phyloP scores from a whole-genome alignment of 306 rosid genomes.

The Castanea mollissima region DNA sequence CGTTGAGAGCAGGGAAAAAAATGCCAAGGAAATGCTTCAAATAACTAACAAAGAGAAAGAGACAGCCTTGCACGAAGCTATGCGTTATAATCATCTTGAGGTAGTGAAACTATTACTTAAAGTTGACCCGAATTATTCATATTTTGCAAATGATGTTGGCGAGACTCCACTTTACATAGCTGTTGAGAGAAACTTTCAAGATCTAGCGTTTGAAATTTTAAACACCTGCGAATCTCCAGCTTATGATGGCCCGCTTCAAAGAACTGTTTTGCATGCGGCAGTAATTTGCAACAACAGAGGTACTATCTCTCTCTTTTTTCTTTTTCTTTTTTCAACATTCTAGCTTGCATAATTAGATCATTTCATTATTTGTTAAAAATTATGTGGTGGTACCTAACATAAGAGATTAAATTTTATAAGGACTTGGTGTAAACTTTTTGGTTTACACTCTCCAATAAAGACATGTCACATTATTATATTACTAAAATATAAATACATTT shows the following conservation, averaged over 20 bases:
- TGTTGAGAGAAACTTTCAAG: neutral
- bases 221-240: neutral
- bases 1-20: too few species aligned
- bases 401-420: too few species aligned
- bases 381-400: too few species aligned
- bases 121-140: neutral
- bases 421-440: too few species aligned
- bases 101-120: neutral
- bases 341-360: too few species aligned
- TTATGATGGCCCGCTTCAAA: neutral
- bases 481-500: too few species aligned
- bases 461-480: too few species aligned
- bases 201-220: neutral
- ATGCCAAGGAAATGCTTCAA: neutral
- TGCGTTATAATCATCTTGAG: neutral
- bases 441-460: too few species aligned
- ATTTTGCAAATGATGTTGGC: neutral
- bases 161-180: neutral
- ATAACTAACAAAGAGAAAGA: neutral
- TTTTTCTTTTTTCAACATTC: too few species aligned
- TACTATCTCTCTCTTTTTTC: neutral
- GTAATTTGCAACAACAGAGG: neutral
- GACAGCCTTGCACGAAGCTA: constrained; percentile 15
- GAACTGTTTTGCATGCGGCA: constrained; percentile 7
- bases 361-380: too few species aligned